phyloP scores from a whole-genome alignment of 257 asterid genomes.

The Petunia secreta region DNA sequence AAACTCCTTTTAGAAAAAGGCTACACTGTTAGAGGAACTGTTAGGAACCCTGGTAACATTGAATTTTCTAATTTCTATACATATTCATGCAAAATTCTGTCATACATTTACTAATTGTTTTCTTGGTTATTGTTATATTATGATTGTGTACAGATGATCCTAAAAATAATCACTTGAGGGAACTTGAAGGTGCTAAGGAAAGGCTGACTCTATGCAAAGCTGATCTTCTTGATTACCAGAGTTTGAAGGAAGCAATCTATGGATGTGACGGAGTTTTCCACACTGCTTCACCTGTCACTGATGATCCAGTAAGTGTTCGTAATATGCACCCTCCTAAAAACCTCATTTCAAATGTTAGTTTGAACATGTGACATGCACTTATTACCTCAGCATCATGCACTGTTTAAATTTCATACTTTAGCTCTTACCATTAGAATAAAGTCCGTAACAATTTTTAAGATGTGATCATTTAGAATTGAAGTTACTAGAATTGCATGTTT shows the following conservation, averaged over 20 bases:
- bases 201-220: slow-evolving; percentile 72
- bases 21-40: slow-evolving; percentile 87
- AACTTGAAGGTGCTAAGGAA: slow-evolving; percentile 89
- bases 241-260: slow-evolving; percentile 71
- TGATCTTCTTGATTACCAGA: slow-evolving; percentile 79
- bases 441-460: too few species aligned
- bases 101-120: not conserved
- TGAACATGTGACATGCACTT: too few species aligned
- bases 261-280: slow-evolving; percentile 99
- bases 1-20: slow-evolving; percentile 83
- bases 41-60: slow-evolving; percentile 80
- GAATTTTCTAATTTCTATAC: not conserved
- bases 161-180: slow-evolving; percentile 72
- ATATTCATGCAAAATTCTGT: not conserved
- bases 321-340: not conserved
- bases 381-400: too few species aligned
- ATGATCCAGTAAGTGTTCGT: slow-evolving; percentile 69
- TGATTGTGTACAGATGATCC: slow-evolving; percentile 58
- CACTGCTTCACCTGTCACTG: slow-evolving; percentile 93
- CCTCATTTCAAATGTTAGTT: too few species aligned
- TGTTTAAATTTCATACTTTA: too few species aligned
- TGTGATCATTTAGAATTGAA: not conserved
- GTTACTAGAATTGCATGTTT: not conserved
- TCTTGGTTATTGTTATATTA: not conserved
- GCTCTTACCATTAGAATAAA: too few species aligned